phyloP scores from a whole-genome alignment of 2,329 filamentous ascomycete genomes.

The Sporothrix pallida region DNA sequence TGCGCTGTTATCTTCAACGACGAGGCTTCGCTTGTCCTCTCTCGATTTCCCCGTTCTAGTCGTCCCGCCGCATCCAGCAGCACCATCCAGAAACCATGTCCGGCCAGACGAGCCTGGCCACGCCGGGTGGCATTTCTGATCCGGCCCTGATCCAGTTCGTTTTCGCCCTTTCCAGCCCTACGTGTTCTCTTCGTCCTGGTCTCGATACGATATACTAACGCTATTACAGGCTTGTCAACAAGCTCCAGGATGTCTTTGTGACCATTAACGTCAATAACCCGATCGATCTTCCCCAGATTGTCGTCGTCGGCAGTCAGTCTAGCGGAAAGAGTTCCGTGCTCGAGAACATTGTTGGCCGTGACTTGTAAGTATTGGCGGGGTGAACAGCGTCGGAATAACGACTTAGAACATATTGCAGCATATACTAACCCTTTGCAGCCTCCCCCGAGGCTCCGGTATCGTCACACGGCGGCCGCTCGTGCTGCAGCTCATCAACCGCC shows the following conservation, averaged over 20 bases:
- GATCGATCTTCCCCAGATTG: constrained; percentile 98
- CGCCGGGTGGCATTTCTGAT: constrained; percentile 41
- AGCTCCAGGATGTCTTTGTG: constrained; percentile 98
- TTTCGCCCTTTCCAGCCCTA: background rate
- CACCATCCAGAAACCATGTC: constrained; percentile 32
- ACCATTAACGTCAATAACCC: constrained; percentile 99
- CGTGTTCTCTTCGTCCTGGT: background rate
- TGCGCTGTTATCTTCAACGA: constrained; percentile 2
- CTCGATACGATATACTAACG: constrained; percentile 22
- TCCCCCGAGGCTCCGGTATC: constrained; percentile 96
- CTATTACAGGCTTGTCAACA: constrained; percentile 82
- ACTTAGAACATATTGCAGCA: too few species aligned
- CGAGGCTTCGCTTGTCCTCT: background rate
- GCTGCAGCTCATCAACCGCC: constrained; percentile 95
- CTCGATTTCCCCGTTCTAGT: background rate
- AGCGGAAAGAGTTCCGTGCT: constrained; percentile 99
- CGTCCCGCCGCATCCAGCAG: background rate
- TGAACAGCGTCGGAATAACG: background rate
- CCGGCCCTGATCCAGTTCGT: constrained; percentile 41
- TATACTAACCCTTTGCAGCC: constrained; percentile 56
- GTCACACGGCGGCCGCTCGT: constrained; percentile 95
- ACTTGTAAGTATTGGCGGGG: constrained; percentile 79
- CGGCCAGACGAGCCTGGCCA: constrained; percentile 34
- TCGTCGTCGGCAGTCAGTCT: constrained; percentile 96
- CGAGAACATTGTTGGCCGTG: constrained; percentile 97